Percentiles rank a stretch among this genome's conserved stretches.
These are phyloP conservation scores for Dendrobium chrysotoxum DNA, from an alignment of 106 monocot species.

Conservation along the genomic window DNA sequence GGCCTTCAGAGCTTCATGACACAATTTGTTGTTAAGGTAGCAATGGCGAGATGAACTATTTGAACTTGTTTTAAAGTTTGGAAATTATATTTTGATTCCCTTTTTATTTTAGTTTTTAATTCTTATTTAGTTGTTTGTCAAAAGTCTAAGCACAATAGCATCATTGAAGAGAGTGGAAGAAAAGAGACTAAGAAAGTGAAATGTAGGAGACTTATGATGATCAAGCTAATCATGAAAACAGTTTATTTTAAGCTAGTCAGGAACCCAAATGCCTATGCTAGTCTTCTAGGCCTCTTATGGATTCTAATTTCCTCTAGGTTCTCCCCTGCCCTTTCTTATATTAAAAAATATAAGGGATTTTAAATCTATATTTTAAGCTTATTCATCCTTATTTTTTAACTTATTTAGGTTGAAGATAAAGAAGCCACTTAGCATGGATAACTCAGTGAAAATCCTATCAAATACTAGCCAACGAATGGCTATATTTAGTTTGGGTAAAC, in stretches of 20 bases:
- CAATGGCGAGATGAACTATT: no score
- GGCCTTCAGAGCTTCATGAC: no score
- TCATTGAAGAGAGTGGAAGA: neutral
- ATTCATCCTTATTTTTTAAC: no score
- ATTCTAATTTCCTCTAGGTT: conserved; percentile 32
- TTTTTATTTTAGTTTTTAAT: no score
- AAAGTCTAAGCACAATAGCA: conserved; percentile 2
- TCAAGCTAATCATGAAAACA: conserved; percentile 19
- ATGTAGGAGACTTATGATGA: neutral
- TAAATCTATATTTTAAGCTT: no score
- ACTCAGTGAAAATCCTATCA: conserved; percentile 31
- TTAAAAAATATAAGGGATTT: no score
- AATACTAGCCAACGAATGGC: conserved; percentile 39
- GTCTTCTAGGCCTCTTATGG: conserved; percentile 37
- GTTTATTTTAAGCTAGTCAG: conserved; percentile 35
- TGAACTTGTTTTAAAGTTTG: no score
- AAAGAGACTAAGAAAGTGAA: neutral
- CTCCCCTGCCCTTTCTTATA: neutral
- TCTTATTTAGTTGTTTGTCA: neutral
- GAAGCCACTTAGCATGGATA: conserved; percentile 32
- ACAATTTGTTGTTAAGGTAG: neutral
- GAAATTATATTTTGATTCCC: no score
- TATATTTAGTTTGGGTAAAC: conserved; percentile 45
- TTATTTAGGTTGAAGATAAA: conserved; percentile 25
- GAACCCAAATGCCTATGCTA: conserved; percentile 47